Percentiles rank a stretch among this genome's conserved stretches.
Evolutionary conservation across 2,329 filamentous ascomycete species (phyloP).

Genomic region (Phaeophleospora eucalypticola): DNA sequence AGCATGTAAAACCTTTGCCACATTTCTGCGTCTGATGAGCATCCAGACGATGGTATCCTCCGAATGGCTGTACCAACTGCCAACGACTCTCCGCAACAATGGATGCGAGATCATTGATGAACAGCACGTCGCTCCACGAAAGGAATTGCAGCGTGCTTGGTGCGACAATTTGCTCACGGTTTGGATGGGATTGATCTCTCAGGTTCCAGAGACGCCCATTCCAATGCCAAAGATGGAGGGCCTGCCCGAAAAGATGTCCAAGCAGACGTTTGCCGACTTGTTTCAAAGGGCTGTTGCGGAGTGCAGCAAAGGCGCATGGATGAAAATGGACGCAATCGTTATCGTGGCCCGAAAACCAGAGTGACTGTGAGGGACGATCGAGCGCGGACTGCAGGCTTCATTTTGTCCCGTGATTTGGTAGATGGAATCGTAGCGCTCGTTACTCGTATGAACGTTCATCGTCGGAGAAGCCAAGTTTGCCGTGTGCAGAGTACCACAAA

Average conservation of each 20-base stretch:
- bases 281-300: not conserved
- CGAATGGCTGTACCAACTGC: not conserved
- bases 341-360: not conserved
- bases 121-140: not conserved
- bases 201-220: not conserved
- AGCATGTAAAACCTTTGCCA: not conserved
- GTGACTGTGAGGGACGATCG: no score
- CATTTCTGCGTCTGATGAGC: not conserved
- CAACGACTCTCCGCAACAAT: not conserved
- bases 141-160: constrained; percentile 2
- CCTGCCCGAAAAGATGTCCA: constrained; percentile 1
- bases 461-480: no score
- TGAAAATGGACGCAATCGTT: not conserved
- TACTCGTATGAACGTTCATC: no score
- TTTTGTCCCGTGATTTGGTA: no score
- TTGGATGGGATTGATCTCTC: not conserved
- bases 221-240: not conserved
- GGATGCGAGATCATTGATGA: not conserved
- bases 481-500: not conserved
- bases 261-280: not conserved
- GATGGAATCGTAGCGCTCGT: no score
- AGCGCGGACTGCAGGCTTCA: no score
- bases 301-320: not conserved
- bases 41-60: not conserved
- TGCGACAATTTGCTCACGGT: constrained; percentile 2